Evolutionary conservation across 352 stramenopile species (phyloP), one percentile per base, ranked within the genome.

Genomic region (Phytophthora syringae): DNA sequence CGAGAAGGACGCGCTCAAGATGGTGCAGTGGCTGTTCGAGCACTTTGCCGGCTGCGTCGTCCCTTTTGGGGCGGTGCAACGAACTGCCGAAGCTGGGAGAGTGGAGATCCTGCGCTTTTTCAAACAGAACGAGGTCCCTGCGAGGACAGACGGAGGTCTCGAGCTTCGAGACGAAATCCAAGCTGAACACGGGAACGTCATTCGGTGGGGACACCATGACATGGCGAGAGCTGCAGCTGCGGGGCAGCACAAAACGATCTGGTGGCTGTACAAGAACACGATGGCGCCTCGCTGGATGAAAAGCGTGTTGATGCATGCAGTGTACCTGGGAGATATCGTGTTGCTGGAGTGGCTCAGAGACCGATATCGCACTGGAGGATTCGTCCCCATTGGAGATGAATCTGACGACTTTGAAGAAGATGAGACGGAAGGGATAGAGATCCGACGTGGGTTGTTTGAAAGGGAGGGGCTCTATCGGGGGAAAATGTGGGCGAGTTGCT

Each of bases 211-310:
- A 15, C 37, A 22, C 13, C 30, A 34, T 2, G 37, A 60, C 20
- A 43, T 51, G 39, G 52, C 20, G 4, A 9, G 15, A 10, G 39
- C 52, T 15, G 21, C 44, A 5, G n/a, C 16, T 7, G 39, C 27
- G 13, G 39, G 39, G 10, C 37, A 51, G 13, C 12, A 39, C 7
- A 16, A 51, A 2, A 11, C n/a, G 1, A 30, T 44, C 10, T 28
- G 28, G 25, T 60, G 52, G 39, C 39, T 60, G 11, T 25, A 32
- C n/a, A 51, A 43, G 25, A 49, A 51, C 52, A 44, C 40, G 1
- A 20, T 43, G 15, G 39, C 52, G 2, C 25, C 34, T 34, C 52
- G 52, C n/a, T 21, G 12, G 25, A 30, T 50, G 16, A 37, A 36
- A 5, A 25, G n/a, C 20, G 20, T 51, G 15, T 3, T 47, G 1